Evolutionary conservation across 495 filamentous ascomycete species (phyloP), one percentile per base, ranked within the genome.

Genomic region (Physcia stellaris): DNA sequence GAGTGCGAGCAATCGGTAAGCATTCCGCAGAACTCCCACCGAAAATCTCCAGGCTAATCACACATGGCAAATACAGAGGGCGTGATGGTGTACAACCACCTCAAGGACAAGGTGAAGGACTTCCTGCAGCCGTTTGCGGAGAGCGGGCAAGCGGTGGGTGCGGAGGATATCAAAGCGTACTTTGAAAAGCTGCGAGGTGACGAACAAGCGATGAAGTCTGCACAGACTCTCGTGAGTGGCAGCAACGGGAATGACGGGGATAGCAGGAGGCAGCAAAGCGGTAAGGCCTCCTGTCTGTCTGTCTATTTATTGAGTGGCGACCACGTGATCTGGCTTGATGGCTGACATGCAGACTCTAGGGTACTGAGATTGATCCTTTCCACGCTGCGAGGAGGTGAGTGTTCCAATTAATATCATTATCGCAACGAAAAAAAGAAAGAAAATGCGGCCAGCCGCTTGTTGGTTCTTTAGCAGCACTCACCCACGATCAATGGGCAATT

Each of bases 71-170:
- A 7, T 28, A 13, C 26, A 28, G 87, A 98, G 57, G 90, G 90
- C 15, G 88, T 92, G 9, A 94, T 94, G 85, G 85, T 83, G 10
- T 98, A 95, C 57, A 94, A 94, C 48, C 77, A 90, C 45, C 70
- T 98, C 16, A 87, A 88, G 47, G 88, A 95, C 33, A 87, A 88
- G 50, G 75, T 98, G 11, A 95, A 86, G 68, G 73, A 73, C 3
- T 96, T 98, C 54, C 70, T 98, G 41, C 71, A 81, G 52, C 83
- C 93, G 37, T 98, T 94, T 59, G 90, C 90, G 3, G 88, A 93
- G 55, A 86, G 76, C 43, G 86, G 86, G 1, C 60, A 80, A 57
- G 73, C 78, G 2, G 86, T 98, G 10, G 76, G 80, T 0, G 88
- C 86, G 4, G 90, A 96, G 56, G 86, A 96, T 62, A 86, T 98